phyloP scores from a whole-genome alignment of 768 basidiomycete genomes.

The Boletus reticuloceps region DNA sequence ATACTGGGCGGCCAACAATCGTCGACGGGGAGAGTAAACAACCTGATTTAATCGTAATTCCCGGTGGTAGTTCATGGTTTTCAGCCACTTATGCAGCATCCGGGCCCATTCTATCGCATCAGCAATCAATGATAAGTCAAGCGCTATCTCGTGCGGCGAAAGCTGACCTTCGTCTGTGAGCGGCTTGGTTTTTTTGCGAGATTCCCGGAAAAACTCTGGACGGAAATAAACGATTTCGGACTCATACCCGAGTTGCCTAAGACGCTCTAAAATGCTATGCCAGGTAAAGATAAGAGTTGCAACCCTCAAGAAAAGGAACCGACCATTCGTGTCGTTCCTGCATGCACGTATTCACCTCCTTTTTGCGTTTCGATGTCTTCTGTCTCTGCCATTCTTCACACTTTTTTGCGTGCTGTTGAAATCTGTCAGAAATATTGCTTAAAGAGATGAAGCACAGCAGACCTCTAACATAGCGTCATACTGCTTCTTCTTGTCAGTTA shows the following conservation, averaged over 20 bases:
- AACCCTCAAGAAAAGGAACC: not conserved
- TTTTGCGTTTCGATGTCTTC: not conserved
- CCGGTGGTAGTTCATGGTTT: not conserved
- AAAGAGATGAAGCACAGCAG: not conserved
- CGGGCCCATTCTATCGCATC: constrained; percentile 1
- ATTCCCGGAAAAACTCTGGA: not conserved
- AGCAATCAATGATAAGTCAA: not conserved
- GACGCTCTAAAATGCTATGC: not conserved
- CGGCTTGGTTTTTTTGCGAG: not conserved
- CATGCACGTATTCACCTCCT: no score
- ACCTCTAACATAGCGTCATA: not conserved
- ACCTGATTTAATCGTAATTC: not conserved
- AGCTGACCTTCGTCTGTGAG: not conserved
- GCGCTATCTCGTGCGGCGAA: not conserved
- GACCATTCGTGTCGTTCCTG: not conserved
- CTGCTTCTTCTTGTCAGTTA: not conserved
- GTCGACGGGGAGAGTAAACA: constrained; percentile 1
- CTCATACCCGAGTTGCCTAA: not conserved
- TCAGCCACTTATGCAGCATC: not conserved
- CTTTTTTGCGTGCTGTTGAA: not conserved
- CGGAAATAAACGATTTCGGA: not conserved
- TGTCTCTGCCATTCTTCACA: not conserved
- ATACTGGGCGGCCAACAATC: not conserved
- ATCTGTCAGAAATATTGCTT: not conserved
- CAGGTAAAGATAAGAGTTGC: not conserved